Conservation (phyloP, 495 filamentous ascomycete genomes). For the Penicillium odoratum region DNA sequence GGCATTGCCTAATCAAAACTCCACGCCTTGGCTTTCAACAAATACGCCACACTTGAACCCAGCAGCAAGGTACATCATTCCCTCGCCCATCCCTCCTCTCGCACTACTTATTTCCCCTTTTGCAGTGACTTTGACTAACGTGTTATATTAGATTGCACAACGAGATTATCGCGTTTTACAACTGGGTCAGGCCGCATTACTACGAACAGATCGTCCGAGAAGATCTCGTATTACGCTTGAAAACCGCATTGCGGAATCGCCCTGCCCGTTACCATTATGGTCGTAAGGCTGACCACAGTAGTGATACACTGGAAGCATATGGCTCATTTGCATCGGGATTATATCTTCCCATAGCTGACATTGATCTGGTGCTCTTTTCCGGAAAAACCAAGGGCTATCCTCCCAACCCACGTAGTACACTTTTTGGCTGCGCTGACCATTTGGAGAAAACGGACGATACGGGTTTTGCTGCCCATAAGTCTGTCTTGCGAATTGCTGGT, state of each 20-base stretch:
- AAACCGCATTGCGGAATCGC: slow-evolving; percentile 48
- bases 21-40: slow-evolving; percentile 58
- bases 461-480: too few relatives aligned
- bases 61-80: not conserved
- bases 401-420: too few relatives aligned
- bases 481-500: slow-evolving; percentile 45
- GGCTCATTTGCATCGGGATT: slow-evolving; percentile 89
- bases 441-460: too few relatives aligned
- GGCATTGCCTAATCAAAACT: slow-evolving; percentile 37
- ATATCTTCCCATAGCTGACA: slow-evolving; percentile 88
- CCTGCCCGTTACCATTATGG: slow-evolving; percentile 24
- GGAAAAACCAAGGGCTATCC: slow-evolving; percentile 44
- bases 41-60: not conserved
- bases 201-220: slow-evolving; percentile 75
- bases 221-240: slow-evolving; percentile 67
- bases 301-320: slow-evolving; percentile 48
- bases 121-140: slow-evolving; percentile 35
- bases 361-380: slow-evolving; percentile 88
- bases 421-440: too few relatives aligned
- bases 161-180: slow-evolving; percentile 83
- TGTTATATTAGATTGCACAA: slow-evolving; percentile 60
- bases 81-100: too few relatives aligned
- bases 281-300: too few relatives aligned
- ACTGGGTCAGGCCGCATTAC: slow-evolving; percentile 71
- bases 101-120: slow-evolving; percentile 4